phyloP scores from a whole-genome alignment of 177 flowering plant species.

The Vitis hybrid region DNA sequence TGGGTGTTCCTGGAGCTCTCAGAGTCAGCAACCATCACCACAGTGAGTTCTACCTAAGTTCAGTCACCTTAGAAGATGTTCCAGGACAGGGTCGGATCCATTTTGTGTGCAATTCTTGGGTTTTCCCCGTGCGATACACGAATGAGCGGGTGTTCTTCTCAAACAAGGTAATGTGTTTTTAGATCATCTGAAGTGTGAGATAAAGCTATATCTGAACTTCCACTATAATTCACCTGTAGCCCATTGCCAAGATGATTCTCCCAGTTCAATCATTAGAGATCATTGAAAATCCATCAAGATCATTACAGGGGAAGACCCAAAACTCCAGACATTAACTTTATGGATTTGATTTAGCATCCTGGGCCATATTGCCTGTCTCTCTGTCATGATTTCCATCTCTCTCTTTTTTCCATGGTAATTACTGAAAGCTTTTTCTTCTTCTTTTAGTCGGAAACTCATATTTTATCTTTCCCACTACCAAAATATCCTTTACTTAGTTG shows the following conservation, averaged over 20 bases:
- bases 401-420: too few relatives aligned
- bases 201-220: neutral
- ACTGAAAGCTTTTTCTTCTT: too few relatives aligned
- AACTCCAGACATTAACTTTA: too few relatives aligned
- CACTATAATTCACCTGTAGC: neutral
- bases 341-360: too few relatives aligned
- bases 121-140: constrained; percentile 61
- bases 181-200: neutral
- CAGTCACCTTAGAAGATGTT: constrained; percentile 56
- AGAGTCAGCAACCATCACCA: constrained; percentile 61
- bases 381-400: too few relatives aligned
- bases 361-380: too few relatives aligned
- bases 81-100: constrained; percentile 56
- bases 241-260: neutral
- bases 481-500: neutral
- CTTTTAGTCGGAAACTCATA: too few relatives aligned
- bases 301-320: too few relatives aligned
- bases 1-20: constrained; percentile 76
- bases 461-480: too few relatives aligned
- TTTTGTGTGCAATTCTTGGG: constrained; percentile 87
- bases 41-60: constrained; percentile 65
- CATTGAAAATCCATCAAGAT: neutral
- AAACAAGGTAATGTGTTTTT: constrained; percentile 56
- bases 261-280: neutral
- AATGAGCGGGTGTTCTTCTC: constrained; percentile 78